A percentile compares a stretch with the other conserved stretches of the same genome.
phyloP scores from a whole-genome alignment of 116 monocot species.

The Cymodocea nodosa region DNA sequence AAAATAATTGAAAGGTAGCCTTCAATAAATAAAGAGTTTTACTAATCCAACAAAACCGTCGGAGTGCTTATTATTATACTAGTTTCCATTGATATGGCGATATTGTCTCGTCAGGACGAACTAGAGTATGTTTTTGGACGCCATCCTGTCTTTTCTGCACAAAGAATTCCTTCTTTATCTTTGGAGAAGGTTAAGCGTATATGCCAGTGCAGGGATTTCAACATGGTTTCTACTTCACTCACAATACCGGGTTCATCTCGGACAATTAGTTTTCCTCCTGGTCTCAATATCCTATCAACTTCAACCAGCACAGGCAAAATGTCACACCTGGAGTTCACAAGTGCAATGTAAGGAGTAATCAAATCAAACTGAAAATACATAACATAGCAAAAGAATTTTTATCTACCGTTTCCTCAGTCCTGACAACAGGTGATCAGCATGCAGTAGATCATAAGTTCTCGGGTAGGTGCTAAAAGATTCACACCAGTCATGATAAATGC shows the following conservation, averaged over 20 bases:
- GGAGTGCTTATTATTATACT: neutral
- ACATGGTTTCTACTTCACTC: conserved; percentile 44
- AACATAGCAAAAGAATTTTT: neutral
- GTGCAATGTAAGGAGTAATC: neutral
- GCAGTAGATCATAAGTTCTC: conserved; percentile 84
- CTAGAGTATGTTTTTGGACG: conserved; percentile 34
- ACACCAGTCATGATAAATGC: conserved; percentile 97
- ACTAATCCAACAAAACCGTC: no score
- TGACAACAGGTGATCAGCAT: conserved; percentile 80
- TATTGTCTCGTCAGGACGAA: conserved; percentile 18
- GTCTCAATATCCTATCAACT: conserved; percentile 79
- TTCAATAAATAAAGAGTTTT: no score
- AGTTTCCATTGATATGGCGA: neutral
- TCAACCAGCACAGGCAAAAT: conserved; percentile 64
- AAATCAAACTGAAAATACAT: neutral
- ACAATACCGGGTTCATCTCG: conserved; percentile 47
- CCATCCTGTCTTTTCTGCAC: conserved; percentile 79
- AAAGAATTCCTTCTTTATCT: conserved; percentile 44
- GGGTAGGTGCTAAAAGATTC: conserved; percentile 98
- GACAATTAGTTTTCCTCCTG: conserved; percentile 72
- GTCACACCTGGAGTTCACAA: conserved; percentile 45
- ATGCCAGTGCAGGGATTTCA: conserved; percentile 85
- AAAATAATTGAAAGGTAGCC: no score
- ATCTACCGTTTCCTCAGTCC: conserved; percentile 57
- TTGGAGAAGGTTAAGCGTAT: conserved; percentile 43